These are phyloP conservation scores for Coleophoma cylindrospora DNA, from an alignment of 2,329 filamentous ascomycete species.

Conservation along the genomic window DNA sequence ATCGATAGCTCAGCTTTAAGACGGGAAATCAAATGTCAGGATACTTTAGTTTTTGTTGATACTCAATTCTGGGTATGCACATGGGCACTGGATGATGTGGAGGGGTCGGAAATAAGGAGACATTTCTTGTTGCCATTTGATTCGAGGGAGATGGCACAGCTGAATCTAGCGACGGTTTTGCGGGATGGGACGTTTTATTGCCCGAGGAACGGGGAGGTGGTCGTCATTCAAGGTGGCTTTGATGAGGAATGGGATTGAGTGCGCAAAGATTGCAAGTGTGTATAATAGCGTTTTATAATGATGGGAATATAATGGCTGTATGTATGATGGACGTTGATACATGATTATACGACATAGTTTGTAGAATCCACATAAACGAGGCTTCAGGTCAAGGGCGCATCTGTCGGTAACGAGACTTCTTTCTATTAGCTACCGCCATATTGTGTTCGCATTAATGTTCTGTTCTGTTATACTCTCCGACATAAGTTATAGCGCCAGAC, in stretches of 20 bases:
- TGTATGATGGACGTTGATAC: too few species aligned
- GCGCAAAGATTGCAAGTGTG: background rate
- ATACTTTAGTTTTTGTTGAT: slow-evolving; percentile 6
- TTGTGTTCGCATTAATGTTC: too few species aligned
- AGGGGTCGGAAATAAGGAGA: background rate
- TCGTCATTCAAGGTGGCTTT: slow-evolving; percentile 3
- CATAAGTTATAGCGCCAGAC: too few species aligned
- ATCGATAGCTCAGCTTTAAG: slow-evolving; percentile 1
- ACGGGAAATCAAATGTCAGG: slow-evolving; percentile 2
- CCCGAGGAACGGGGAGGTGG: slow-evolving; percentile 3
- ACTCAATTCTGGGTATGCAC: slow-evolving; percentile 6
- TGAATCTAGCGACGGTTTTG: slow-evolving; percentile 1
- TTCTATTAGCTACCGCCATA: too few species aligned
- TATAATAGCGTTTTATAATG: background rate
- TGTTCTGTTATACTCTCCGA: too few species aligned
- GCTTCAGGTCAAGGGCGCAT: too few species aligned
- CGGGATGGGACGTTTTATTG: slow-evolving; percentile 4
- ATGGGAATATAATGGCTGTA: too few species aligned
- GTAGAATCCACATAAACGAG: too few species aligned
- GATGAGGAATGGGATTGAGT: slow-evolving; percentile 3
- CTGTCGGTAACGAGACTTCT: too few species aligned
- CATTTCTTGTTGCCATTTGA: slow-evolving; percentile 6
- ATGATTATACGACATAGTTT: too few species aligned
- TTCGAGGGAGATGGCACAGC: slow-evolving; percentile 3
- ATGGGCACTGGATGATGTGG: slow-evolving; percentile 2